These are phyloP conservation scores for Aphanomyces cochlioides DNA, from an alignment of 352 stramenopile species.

Conservation along the genomic window DNA sequence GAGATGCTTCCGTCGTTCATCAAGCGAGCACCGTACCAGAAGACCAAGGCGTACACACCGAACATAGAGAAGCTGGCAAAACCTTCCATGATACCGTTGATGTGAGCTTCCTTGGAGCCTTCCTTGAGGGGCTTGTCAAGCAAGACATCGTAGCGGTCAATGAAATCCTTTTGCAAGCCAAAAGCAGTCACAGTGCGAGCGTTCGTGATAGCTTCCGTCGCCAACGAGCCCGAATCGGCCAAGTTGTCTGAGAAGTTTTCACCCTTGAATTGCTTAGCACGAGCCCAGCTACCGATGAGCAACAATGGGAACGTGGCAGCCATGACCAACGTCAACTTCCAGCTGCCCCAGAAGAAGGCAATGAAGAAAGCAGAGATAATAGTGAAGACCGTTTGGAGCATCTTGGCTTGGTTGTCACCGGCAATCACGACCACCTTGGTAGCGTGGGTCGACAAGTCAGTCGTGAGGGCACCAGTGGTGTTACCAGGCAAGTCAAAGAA, in stretches of 20 bases:
- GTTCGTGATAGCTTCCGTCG: slow-evolving; percentile 34
- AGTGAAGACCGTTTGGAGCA: slow-evolving; percentile 49
- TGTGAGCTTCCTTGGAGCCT: slow-evolving; percentile 38
- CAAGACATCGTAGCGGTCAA: slow-evolving; percentile 33
- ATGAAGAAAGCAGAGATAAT: slow-evolving; percentile 55
- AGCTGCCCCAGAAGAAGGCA: slow-evolving; percentile 63
- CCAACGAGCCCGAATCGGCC: slow-evolving; percentile 29
- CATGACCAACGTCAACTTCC: slow-evolving; percentile 69
- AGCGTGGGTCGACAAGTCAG: slow-evolving; percentile 48
- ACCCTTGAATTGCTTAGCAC: slow-evolving; percentile 35
- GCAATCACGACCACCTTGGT: slow-evolving; percentile 45
- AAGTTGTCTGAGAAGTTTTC: slow-evolving; percentile 26
- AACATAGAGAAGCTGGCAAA: slow-evolving; percentile 66
- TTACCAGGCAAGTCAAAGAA: slow-evolving; percentile 42
- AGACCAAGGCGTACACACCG: slow-evolving; percentile 47
- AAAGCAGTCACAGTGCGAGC: slow-evolving; percentile 39
- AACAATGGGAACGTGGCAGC: slow-evolving; percentile 58
- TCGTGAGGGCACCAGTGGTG: slow-evolving; percentile 35
- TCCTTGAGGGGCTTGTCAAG: slow-evolving; percentile 36
- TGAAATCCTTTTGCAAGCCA: slow-evolving; percentile 29
- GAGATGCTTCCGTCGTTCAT: slow-evolving; percentile 40
- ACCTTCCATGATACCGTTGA: slow-evolving; percentile 49
- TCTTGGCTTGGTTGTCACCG: slow-evolving; percentile 42
- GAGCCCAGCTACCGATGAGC: slow-evolving; percentile 41
- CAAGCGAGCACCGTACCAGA: slow-evolving; percentile 53